Evolutionary conservation across 2,329 filamentous ascomycete genomes (phyloP), one percentile per base, ranked within the genome.

Genomic region (Biscogniauxia sp.): DNA sequence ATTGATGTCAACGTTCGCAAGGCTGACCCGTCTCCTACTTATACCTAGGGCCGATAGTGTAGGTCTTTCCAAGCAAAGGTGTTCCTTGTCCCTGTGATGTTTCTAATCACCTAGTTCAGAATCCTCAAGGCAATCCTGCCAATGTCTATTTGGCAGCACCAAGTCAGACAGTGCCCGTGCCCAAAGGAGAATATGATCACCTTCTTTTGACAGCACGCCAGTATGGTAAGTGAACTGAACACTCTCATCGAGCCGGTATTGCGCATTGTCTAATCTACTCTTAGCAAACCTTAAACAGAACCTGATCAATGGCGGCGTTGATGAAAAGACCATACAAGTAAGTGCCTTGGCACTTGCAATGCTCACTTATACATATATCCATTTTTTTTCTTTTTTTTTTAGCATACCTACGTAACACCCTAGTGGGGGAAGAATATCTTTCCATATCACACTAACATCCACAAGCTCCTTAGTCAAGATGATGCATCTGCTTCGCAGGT

Each of bases 111-210:
- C 53, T 60, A 19, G 49, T 19, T 23, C 57, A 68, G 67, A 56
- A 65, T 26, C 57, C 67, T 58, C 63, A 59, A n/a, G 56, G 66
- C 54, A 59, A 54, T 45, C 59, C 64, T 26, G 37, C 26, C 23
- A 53, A 51, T 15, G 20, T 57, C 73, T 49, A 17, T 20, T 79
- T 58, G 71, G 73, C 57, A 70, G 7, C 72, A 25, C 73, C 74
- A 54, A 72, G 77, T 57, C 67, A 75, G 17, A 77, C 76, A 63
- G 78, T 90, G 53, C 82, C 79, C 59, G 82, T 74, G 6, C 77
- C 83, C 45, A 85, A 81, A 69, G 72, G 75, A 55, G 87, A 92
- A 69, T 85, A 92, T 74, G 81, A 88, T 55, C 74, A 73, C 54
- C 78, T 92, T 62, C 79, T 87, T 66, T 73, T 80, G 59, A 64